Percentiles rank a stretch among this genome's conserved stretches.
Conservation (phyloP, 2,329 filamentous ascomycete species). For the Fusarium fracticaudum region DNA sequence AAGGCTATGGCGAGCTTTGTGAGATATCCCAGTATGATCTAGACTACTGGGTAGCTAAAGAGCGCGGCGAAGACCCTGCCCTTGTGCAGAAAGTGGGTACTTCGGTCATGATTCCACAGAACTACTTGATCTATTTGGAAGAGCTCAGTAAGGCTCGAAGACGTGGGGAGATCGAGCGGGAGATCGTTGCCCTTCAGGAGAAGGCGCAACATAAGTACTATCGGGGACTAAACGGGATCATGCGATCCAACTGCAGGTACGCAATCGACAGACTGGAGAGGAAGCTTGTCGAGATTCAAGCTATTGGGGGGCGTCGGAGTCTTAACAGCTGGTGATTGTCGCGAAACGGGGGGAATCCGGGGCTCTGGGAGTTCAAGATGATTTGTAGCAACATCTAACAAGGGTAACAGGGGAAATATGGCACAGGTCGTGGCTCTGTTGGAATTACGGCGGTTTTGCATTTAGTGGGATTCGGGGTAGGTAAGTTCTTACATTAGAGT, state of each 20-base stretch:
- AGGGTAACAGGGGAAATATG: rapidly evolving
- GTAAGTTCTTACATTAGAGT: rapidly evolving
- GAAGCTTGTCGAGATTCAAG: not conserved
- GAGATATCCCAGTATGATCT: rapidly evolving
- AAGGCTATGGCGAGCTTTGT: not conserved
- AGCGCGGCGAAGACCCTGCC: not conserved
- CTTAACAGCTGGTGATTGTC: not conserved
- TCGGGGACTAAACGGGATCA: rapidly evolving
- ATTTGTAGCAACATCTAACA: rapidly evolving
- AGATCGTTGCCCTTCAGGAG: not conserved
- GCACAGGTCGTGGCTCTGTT: not conserved
- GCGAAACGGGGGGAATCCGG: not conserved
- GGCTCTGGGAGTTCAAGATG: not conserved
- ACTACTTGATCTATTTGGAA: not conserved
- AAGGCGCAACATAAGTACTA: not conserved
- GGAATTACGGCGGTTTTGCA: rapidly evolving
- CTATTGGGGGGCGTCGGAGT: not conserved
- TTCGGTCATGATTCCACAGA: not conserved
- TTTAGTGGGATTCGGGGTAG: not conserved
- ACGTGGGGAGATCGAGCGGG: rapidly evolving
- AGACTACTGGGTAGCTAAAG: not conserved
- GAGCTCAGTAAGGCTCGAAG: not conserved
- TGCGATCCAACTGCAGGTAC: not conserved
- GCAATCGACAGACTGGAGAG: not conserved
- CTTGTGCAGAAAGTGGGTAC: rapidly evolving